Conservation (phyloP, 2,329 filamentous ascomycete genomes). For the Microsporum audouinii region DNA sequence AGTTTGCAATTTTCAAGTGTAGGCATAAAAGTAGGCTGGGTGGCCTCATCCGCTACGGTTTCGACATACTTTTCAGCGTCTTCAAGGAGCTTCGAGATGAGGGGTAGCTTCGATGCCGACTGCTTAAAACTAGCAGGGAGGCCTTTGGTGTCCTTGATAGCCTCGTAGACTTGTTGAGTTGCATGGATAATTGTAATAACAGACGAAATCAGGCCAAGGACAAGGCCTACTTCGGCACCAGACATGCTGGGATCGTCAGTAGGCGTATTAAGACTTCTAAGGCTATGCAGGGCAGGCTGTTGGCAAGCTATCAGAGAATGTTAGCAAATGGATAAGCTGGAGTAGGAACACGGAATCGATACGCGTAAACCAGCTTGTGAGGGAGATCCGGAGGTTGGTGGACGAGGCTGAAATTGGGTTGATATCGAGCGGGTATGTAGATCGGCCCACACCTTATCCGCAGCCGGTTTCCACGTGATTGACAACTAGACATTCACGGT, state of each 20-base stretch:
- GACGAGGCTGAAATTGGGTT: background rate
- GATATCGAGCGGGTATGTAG: background rate
- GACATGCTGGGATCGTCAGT: too few species aligned
- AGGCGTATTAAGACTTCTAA: too few species aligned
- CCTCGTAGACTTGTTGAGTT: background rate
- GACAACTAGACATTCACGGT: too few species aligned
- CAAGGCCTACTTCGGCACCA: too few species aligned
- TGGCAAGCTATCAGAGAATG: too few species aligned
- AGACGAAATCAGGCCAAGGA: too few species aligned
- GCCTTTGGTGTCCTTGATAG: background rate
- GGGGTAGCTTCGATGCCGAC: background rate
- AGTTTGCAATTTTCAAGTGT: too few species aligned
- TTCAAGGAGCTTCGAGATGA: background rate
- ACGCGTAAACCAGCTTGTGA: too few species aligned
- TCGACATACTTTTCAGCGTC: background rate
- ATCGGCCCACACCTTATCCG: background rate
- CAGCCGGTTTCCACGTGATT: background rate
- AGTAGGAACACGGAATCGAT: too few species aligned
- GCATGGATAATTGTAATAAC: background rate
- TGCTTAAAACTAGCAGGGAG: background rate
- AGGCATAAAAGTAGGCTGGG: background rate
- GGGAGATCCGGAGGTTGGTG: too few species aligned
- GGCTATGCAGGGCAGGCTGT: too few species aligned
- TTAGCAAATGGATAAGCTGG: too few species aligned
- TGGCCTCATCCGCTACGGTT: background rate